Evolutionary conservation across 2,329 filamentous ascomycete species (phyloP).

Genomic region (Apiospora saccharicola): DNA sequence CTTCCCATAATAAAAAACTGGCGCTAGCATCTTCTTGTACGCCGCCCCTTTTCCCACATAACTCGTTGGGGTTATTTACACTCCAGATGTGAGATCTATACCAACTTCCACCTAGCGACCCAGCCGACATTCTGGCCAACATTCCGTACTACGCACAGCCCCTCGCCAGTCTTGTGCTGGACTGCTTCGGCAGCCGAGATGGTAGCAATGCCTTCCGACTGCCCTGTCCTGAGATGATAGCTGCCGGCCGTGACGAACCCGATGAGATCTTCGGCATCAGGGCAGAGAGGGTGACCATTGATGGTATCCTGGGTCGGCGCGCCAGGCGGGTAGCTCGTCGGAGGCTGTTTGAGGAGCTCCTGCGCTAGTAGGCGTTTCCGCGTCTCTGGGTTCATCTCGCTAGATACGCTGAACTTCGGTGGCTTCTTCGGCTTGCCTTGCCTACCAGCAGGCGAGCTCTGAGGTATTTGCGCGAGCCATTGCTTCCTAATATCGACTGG

Average conservation of each 20-base stretch:
- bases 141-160: slow-evolving; percentile 81
- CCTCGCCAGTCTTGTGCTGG: slow-evolving; percentile 58
- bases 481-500: slow-evolving; percentile 64
- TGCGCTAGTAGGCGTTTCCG: slow-evolving; percentile 55
- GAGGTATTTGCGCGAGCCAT: slow-evolving; percentile 69
- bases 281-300: slow-evolving; percentile 71
- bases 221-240: slow-evolving; percentile 80
- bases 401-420: slow-evolving; percentile 37
- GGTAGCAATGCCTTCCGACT: slow-evolving; percentile 77
- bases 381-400: slow-evolving; percentile 43
- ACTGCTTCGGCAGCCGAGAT: slow-evolving; percentile 55
- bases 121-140: slow-evolving; percentile 81
- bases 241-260: slow-evolving; percentile 91
- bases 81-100: slow-evolving; percentile 45
- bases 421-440: slow-evolving; percentile 38
- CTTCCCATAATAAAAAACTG: not conserved
- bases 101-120: slow-evolving; percentile 78
- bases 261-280: slow-evolving; percentile 76
- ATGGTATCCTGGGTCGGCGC: slow-evolving; percentile 47
- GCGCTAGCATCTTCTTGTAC: not conserved
- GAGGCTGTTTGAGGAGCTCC: slow-evolving; percentile 52
- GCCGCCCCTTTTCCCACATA: not conserved
- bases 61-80: not conserved
- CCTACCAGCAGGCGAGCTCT: slow-evolving; percentile 27
- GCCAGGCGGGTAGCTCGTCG: slow-evolving; percentile 44